phyloP scores from a whole-genome alignment of 345 rosid genomes.

The Melastoma malabathricum region DNA sequence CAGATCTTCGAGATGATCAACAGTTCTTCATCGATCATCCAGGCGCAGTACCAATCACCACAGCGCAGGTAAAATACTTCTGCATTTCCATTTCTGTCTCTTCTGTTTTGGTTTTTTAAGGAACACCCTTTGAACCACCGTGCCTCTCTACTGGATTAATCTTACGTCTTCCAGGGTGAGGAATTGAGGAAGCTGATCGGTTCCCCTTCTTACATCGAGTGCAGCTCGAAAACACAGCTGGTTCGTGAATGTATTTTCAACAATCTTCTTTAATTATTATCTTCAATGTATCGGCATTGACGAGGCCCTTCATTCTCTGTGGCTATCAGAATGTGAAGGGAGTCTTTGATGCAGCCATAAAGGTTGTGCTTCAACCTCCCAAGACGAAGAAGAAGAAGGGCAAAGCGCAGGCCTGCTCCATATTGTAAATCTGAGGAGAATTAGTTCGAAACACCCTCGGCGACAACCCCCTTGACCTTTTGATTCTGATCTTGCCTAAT shows the following conservation, averaged over 20 bases:
- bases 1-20: slow-evolving; percentile 90
- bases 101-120: not conserved
- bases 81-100: not conserved
- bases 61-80: slow-evolving; percentile 43
- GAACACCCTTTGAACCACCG: not conserved
- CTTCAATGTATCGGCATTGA: too few species aligned
- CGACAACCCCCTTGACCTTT: too few species aligned
- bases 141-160: not conserved
- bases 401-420: slow-evolving; percentile 51
- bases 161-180: slow-evolving; percentile 51
- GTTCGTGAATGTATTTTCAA: too few species aligned
- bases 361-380: slow-evolving; percentile 79
- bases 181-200: slow-evolving; percentile 79
- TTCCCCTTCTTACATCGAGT: slow-evolving; percentile 78
- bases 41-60: slow-evolving; percentile 74
- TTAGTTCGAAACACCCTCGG: too few species aligned
- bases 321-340: slow-evolving; percentile 67
- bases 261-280: not conserved
- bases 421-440: slow-evolving; percentile 33
- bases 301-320: too few species aligned
- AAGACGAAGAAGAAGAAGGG: slow-evolving; percentile 76
- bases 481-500: too few species aligned
- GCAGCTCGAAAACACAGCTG: slow-evolving; percentile 77
- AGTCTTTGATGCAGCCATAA: slow-evolving; percentile 76
- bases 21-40: slow-evolving; percentile 86